Conservation (phyloP, 495 filamentous ascomycete species). For the Ascobolus immersus region DNA sequence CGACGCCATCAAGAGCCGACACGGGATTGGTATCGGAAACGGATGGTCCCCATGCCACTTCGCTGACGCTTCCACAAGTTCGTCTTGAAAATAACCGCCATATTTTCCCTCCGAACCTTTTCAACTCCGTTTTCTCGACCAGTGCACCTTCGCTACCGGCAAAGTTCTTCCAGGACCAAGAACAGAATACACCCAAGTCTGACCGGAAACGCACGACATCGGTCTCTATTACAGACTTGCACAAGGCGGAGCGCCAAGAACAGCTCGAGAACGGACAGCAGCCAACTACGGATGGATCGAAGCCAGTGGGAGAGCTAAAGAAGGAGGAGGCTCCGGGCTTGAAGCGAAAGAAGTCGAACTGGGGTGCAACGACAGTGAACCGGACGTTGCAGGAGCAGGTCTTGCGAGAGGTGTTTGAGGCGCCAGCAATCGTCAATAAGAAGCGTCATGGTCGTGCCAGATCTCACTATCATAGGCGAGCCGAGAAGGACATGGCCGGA, state of each 20-base stretch:
- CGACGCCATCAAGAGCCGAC: not conserved
- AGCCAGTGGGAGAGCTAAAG: no score
- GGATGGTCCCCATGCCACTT: constrained; percentile 7
- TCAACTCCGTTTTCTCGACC: constrained; percentile 23
- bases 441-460: not conserved
- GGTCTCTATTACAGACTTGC: no score
- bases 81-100: constrained; percentile 89
- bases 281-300: no score
- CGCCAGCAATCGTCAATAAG: constrained; percentile 35
- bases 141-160: constrained; percentile 14
- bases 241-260: no score
- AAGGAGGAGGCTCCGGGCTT: no score
- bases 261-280: no score
- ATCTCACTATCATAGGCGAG: not conserved
- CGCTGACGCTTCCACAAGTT: constrained; percentile 52
- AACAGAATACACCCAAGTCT: no score
- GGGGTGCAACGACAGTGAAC: constrained; percentile 87
- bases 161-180: no score
- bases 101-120: constrained; percentile 70
- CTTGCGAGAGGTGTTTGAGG: constrained; percentile 76
- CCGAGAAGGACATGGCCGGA: not conserved
- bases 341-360: constrained; percentile 7
- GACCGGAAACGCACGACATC: no score
- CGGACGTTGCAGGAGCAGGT: constrained; percentile 70
- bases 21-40: no score